Percentiles rank a stretch among this genome's conserved stretches.
Conservation (phyloP, 345 rosid genomes). For the Eucalyptus globulus region DNA sequence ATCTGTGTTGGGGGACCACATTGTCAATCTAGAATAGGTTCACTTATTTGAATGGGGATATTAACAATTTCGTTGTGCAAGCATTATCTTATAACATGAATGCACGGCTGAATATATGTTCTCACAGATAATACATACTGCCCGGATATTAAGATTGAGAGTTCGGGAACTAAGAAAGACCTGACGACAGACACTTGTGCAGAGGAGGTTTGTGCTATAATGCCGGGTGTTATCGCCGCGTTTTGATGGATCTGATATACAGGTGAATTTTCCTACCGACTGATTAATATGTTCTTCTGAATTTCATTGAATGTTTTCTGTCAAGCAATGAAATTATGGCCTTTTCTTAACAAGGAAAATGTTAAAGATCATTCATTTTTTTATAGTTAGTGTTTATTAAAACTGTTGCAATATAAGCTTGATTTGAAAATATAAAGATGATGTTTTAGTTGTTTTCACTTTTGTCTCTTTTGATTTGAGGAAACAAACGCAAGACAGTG, state of each 20-base stretch:
- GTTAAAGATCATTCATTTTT: background rate
- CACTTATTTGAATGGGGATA: background rate
- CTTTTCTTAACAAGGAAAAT: background rate
- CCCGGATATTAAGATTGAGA: conserved; percentile 58
- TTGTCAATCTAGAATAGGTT: background rate
- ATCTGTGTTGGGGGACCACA: background rate
- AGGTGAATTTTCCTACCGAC: conserved; percentile 16
- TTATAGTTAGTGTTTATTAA: background rate
- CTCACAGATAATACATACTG: conserved; percentile 50
- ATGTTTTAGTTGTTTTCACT: background rate
- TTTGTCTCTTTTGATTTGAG: background rate
- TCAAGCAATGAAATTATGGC: background rate
- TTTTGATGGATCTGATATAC: conserved; percentile 69
- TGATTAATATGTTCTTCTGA: background rate
- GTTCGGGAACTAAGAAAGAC: conserved; percentile 57
- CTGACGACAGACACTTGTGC: conserved; percentile 42
- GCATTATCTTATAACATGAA: background rate
- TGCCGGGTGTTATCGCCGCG: conserved; percentile 81
- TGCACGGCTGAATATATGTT: background rate
- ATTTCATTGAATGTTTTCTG: background rate
- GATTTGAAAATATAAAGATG: background rate
- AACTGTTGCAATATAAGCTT: background rate
- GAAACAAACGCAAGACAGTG: background rate
- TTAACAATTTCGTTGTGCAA: background rate
- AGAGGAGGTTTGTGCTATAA: conserved; percentile 63